Base-by-base conservation (phyloP, 2,329 filamentous ascomycete genomes). In the Cytospora schulzeri region DNA sequence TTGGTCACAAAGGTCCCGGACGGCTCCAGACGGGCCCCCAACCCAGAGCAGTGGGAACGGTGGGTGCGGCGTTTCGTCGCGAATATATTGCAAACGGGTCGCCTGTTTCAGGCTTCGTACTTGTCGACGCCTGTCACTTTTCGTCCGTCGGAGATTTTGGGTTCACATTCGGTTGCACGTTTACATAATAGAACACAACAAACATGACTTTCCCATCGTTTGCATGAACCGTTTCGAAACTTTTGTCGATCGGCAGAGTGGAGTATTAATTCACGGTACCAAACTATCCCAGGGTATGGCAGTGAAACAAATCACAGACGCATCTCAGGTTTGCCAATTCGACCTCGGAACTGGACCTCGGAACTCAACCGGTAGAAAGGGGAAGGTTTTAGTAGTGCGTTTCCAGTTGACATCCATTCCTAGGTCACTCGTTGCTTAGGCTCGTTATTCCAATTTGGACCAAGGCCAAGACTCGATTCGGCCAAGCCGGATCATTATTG, bases 221-320 rank as follows among this genome's bases (percentile, higher is more conserved):
- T 6, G 62, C 53, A 64, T 64, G 52, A 57, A 48, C 55, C 45
- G 53, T 64, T 64, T 61, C 57, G 62, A 64, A 61, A 64, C 57
- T 31, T 35, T 15, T 33, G 29, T n/a, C 35, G 26, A 31, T 24
- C 57, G 52, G 31, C 15, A 15, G 15, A 38, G 62, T 55, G 52
- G 45, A 24, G 50, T 22, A 11, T 35, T 35, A 2, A 11, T 33
- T 9, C 12, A 33, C 31, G 31, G 31, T n/a, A n/a, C n/a, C n/a
- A n/a, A n/a, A n/a, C n/a, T n/a, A 33, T 33, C 31, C 31, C 2
- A 9, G 12, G 8, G 4, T 3, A 33, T 11, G 3, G 14, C 2
- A 5, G 17, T 24, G 57, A 55, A 61, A 31, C 29, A 29, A 61
- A n/a, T n/a, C n/a, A n/a, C 33, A 33, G n/a, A 55, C 17, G 38